Base-by-base conservation (phyloP, 75 land plant species). In the Gnetum montanum region DNA sequence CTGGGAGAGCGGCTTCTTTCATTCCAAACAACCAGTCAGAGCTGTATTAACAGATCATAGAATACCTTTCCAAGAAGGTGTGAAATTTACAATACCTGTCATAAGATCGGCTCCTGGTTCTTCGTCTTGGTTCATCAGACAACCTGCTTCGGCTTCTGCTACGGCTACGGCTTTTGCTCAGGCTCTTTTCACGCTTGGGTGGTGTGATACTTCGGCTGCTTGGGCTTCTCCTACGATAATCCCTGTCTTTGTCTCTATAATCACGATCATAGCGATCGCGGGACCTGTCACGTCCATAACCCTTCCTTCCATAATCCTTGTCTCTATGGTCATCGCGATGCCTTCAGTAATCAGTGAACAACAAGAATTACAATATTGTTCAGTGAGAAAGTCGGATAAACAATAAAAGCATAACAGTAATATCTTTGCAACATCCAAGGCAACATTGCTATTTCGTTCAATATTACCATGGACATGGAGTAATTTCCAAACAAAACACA, bases 181-280 rank as follows among this genome's bases (percentile, higher is more conserved):
- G 69, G 36, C 69, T 66, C 10, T 34, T 44, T n/a, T 63, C 59
- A 22, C 56, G 24, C 25, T 63, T 54, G 29, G 40, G 65, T n/a
- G n/a, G n/a, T 23, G 62, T 57, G 31, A n/a, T n/a, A 38, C 67
- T 64, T 23, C 48, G 63, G 58, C 60, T n/a, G n/a, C n/a, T 66
- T 18, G 47, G 64, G 24, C 62, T 61, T 26, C 66, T 49, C 1
- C 61, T 41, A 34, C 36, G 71, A 37, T 65, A 50, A 25, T 54
- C 54, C 36, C 75, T 70, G 8, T 67, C 61, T 20, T 31, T 36
- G 19, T 67, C 73, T 25, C 62, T 54, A 47, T 58, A 46, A 31
- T 73, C 74, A 8, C 74, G 55, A 24, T 70, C 74, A 51, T 69
- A 54, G n/a, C n/a, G n/a, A n/a, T n/a, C n/a, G n/a, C n/a, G n/a